These are phyloP conservation scores for Rubroboletus satanas DNA, from an alignment of 768 basidiomycete species.

Conservation along the genomic window DNA sequence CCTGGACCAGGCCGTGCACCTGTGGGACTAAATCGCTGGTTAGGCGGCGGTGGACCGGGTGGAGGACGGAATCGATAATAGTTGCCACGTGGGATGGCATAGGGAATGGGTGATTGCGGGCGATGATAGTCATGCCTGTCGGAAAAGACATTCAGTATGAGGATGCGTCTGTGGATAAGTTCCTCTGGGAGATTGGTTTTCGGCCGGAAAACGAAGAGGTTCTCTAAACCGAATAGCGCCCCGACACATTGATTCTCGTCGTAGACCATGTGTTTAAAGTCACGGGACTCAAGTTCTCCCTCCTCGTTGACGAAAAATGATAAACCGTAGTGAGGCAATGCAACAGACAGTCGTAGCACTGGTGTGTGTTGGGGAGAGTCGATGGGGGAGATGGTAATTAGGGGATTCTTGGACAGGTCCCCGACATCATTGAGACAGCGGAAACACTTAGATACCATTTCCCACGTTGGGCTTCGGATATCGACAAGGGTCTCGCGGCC, in stretches of 20 bases:
- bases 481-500: slow-evolving; percentile 14
- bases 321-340: slow-evolving; percentile 35
- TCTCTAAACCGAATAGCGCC: slow-evolving; percentile 39
- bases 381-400: slow-evolving; percentile 6
- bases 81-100: too few species aligned
- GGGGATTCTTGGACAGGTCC: neutral
- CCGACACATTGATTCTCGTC: slow-evolving; percentile 37
- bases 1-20: too few species aligned
- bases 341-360: slow-evolving; percentile 7
- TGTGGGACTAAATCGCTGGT: too few species aligned
- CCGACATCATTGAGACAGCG: neutral
- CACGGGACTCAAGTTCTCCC: slow-evolving; percentile 34
- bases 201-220: slow-evolving; percentile 27
- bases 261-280: slow-evolving; percentile 37
- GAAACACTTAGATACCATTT: slow-evolving; percentile 14
- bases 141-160: neutral
- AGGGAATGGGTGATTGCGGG: too few species aligned
- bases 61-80: too few species aligned
- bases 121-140: too few species aligned
- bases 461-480: slow-evolving; percentile 18
- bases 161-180: neutral
- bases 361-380: neutral
- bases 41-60: too few species aligned
- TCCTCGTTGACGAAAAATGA: slow-evolving; percentile 33
- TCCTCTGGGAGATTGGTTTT: neutral